Evolutionary conservation across 352 stramenopile genomes (phyloP).

Genomic region (Pythium biforme): DNA sequence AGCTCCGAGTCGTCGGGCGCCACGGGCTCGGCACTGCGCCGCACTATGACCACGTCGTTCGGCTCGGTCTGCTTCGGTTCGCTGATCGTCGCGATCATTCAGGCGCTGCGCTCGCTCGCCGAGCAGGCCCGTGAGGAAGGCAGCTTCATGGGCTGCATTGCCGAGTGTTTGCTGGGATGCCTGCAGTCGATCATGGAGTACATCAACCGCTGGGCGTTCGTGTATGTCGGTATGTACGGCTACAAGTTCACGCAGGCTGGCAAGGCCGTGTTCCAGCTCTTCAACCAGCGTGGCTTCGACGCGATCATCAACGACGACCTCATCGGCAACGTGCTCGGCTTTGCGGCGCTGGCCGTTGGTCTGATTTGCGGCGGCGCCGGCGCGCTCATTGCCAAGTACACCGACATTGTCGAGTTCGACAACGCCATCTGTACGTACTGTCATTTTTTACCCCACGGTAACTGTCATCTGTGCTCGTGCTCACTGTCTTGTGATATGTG

Average conservation of each 20-base stretch:
- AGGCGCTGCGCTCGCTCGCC: conserved; percentile 81
- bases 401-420: conserved; percentile 52
- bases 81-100: conserved; percentile 92
- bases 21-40: conserved; percentile 80
- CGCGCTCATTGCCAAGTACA: conserved; percentile 48
- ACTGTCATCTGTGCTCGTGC: no score
- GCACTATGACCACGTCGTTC: conserved; percentile 90
- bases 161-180: conserved; percentile 81
- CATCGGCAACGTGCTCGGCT: conserved; percentile 89
- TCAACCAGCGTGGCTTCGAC: conserved; percentile 92
- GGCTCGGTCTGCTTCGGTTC: conserved; percentile 96
- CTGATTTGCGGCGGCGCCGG: conserved; percentile 69
- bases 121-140: conserved; percentile 71
- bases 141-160: conserved; percentile 70
- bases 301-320: conserved; percentile 97
- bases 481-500: no score
- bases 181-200: conserved; percentile 89
- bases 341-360: conserved; percentile 89
- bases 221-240: conserved; percentile 93
- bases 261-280: conserved; percentile 92
- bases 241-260: conserved; percentile 93
- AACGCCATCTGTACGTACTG: conserved; percentile 56
- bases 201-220: conserved; percentile 94
- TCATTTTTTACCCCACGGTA: background rate
- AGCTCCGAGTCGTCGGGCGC: conserved; percentile 79